Percentiles rank a stretch among this genome's conserved stretches.
These are phyloP conservation scores for Harrya chromipes DNA, from an alignment of 768 basidiomycete genomes.

Conservation along the genomic window DNA sequence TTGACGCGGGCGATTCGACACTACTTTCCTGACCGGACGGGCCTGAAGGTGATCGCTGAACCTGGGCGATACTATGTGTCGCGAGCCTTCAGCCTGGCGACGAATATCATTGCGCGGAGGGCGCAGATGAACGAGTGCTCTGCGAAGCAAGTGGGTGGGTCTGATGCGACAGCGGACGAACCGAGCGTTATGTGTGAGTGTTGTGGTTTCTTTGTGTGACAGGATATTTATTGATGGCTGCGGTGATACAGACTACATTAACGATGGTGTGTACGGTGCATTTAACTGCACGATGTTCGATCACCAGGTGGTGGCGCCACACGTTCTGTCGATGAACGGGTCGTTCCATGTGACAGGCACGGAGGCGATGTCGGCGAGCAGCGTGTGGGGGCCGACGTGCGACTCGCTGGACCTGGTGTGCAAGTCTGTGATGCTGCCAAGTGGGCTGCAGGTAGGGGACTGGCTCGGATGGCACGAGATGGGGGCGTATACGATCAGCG, in stretches of 20 bases:
- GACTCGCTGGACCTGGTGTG: conserved; percentile 95
- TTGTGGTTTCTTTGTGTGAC: neutral
- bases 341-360: conserved; percentile 46
- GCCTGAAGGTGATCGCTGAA: conserved; percentile 87
- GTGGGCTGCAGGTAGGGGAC: conserved; percentile 81
- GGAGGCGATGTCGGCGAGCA: conserved; percentile 50
- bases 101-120: conserved; percentile 90
- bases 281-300: conserved; percentile 98
- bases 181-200: conserved; percentile 88
- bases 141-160: conserved; percentile 15
- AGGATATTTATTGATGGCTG: neutral
- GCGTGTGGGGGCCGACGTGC: conserved; percentile 98
- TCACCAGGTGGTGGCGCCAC: conserved; percentile 88
- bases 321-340: conserved; percentile 66
- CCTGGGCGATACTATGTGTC: conserved; percentile 95
- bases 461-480: conserved; percentile 98
- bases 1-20: conserved; percentile 66
- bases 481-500: conserved; percentile 99
- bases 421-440: conserved; percentile 57
- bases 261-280: conserved; percentile 97
- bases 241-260: conserved; percentile 81
- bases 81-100: conserved; percentile 87
- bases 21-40: conserved; percentile 72
- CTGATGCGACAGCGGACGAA: conserved; percentile 28
- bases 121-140: conserved; percentile 44